Evolutionary conservation across 1,284 basidiomycete genomes (phyloP).

Genomic region (Tetrapyrgos nigripes): DNA sequence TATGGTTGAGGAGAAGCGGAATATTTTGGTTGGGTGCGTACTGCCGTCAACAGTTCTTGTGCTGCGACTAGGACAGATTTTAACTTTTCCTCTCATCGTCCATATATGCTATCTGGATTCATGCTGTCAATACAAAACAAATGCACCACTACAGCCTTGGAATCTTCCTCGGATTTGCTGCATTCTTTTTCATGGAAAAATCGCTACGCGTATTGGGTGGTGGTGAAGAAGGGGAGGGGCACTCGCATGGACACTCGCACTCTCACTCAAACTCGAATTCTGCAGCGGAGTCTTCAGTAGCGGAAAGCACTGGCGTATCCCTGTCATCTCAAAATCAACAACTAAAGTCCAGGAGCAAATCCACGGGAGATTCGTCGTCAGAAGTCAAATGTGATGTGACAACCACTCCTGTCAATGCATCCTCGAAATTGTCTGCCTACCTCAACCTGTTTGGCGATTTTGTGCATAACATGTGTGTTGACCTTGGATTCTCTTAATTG

Average conservation of each 20-base stretch:
- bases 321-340: slow-evolving; percentile 21
- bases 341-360: slow-evolving; percentile 22
- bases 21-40: slow-evolving; percentile 83
- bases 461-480: slow-evolving; percentile 83
- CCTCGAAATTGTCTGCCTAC: slow-evolving; percentile 86
- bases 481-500: slow-evolving; percentile 19
- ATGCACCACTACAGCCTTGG: slow-evolving; percentile 71
- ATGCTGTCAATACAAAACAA: too few relatives aligned
- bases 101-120: not conserved
- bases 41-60: slow-evolving; percentile 6
- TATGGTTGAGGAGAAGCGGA: slow-evolving; percentile 88
- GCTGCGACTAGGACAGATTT: not conserved
- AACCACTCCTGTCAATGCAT: slow-evolving; percentile 44
- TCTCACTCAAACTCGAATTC: too few relatives aligned
- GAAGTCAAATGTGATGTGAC: slow-evolving; percentile 26
- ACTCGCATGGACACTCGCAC: too few relatives aligned
- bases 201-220: slow-evolving; percentile 80
- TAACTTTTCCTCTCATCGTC: not conserved
- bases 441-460: slow-evolving; percentile 92
- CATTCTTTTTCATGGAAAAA: slow-evolving; percentile 93
- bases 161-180: slow-evolving; percentile 84
- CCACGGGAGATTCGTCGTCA: not conserved
- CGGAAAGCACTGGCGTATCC: slow-evolving; percentile 43
- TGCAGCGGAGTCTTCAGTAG: slow-evolving; percentile 31
- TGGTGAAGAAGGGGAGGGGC: slow-evolving; percentile 61